phyloP scores from a whole-genome alignment of 2,329 filamentous ascomycete species.

The Epichloe amarillans region DNA sequence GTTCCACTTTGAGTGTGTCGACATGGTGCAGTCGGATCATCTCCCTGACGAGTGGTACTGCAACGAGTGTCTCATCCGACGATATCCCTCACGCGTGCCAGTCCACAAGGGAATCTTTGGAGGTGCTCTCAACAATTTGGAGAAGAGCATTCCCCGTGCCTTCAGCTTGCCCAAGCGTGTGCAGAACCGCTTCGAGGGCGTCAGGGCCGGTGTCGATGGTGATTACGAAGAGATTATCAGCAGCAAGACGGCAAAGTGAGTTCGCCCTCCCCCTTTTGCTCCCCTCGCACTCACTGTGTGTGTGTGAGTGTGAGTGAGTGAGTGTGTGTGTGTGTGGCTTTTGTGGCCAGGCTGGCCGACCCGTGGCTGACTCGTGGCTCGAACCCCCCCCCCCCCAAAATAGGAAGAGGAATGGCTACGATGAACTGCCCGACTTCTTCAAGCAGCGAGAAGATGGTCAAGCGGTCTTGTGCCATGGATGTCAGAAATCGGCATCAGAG shows the following conservation, averaged over 20 bases:
- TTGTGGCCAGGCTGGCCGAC: not conserved
- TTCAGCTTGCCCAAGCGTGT: constrained; percentile 60
- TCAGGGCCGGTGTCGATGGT: constrained; percentile 62
- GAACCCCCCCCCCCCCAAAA: not conserved
- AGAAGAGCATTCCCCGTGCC: constrained; percentile 56
- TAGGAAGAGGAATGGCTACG: constrained; percentile 41
- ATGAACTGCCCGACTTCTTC: constrained; percentile 53
- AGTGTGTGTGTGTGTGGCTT: not conserved
- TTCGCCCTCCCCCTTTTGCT: not conserved
- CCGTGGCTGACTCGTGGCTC: too few relatives aligned
- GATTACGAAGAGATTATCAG: constrained; percentile 60
- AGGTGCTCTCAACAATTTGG: constrained; percentile 48
- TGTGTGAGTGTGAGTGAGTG: not conserved
- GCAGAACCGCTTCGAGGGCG: constrained; percentile 66
- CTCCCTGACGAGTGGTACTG: constrained; percentile 77
- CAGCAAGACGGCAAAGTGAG: constrained; percentile 52
- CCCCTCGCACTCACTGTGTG: not conserved
- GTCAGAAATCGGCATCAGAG: constrained; percentile 49
- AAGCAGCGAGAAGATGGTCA: constrained; percentile 63
- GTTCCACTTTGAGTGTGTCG: constrained; percentile 81
- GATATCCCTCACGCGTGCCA: constrained; percentile 31
- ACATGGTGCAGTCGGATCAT: constrained; percentile 58
- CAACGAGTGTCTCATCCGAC: constrained; percentile 49
- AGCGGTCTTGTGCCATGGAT: constrained; percentile 63
- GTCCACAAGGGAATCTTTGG: constrained; percentile 45